Conservation (phyloP, 2,329 filamentous ascomycete genomes). For the Stagonosporopsis tanaceti region DNA sequence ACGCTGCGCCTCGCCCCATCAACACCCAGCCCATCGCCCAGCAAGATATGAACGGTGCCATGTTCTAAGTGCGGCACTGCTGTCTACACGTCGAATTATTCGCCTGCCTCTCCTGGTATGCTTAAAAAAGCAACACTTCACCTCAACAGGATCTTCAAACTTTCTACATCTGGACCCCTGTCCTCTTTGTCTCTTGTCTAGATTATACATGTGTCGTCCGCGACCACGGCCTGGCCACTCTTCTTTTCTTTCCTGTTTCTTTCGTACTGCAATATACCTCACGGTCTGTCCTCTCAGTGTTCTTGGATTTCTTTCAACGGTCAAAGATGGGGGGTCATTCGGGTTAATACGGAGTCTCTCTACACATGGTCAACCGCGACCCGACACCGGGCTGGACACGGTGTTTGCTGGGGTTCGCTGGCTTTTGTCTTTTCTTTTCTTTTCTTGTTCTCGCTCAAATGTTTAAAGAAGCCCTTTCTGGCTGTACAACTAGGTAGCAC, state of each 20-base stretch:
- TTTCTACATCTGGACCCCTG: background rate
- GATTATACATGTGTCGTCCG: constrained; percentile 25
- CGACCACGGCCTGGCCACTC: constrained; percentile 23
- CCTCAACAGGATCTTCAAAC: background rate
- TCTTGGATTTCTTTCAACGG: constrained; percentile 9
- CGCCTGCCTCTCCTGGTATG: background rate
- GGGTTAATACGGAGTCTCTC: constrained; percentile 12
- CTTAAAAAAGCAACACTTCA: background rate
- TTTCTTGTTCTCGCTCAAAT: constrained; percentile 2
- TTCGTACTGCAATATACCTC: constrained; percentile 46
- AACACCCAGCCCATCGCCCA: constrained; percentile 31
- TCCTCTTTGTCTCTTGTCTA: constrained; percentile 20
- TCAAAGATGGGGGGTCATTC: constrained; percentile 8
- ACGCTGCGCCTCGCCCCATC: constrained; percentile 42
- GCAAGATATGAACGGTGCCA: constrained; percentile 45
- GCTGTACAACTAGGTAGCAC: constrained; percentile 5
- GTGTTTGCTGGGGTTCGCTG: constrained; percentile 27
- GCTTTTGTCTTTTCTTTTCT: too few relatives aligned
- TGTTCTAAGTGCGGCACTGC: constrained; percentile 36
- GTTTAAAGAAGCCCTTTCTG: background rate
- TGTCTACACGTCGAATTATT: background rate
- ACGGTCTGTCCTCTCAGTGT: constrained; percentile 17
- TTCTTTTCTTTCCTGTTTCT: constrained; percentile 18
- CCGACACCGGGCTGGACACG: constrained; percentile 42
- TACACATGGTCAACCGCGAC: constrained; percentile 31